These are phyloP conservation scores for Ceratobasidium sp. DNA, from an alignment of 1,284 basidiomycete species.

Conservation along the genomic window DNA sequence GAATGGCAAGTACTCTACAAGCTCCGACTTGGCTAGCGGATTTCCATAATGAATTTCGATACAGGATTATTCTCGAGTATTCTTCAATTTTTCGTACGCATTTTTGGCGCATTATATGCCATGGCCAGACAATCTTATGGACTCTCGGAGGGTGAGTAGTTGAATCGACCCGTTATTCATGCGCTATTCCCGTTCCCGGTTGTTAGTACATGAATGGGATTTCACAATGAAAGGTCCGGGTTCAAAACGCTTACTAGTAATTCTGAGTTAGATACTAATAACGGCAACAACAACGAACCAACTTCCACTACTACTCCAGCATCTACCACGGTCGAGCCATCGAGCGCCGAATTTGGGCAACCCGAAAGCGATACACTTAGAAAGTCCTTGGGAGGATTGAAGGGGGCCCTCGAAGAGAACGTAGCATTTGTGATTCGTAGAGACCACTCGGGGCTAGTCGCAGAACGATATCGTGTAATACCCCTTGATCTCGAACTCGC, in stretches of 20 bases:
- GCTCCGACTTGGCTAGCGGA: not conserved
- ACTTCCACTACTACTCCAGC: not conserved
- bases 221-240: too few species aligned
- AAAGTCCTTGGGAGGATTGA: not conserved
- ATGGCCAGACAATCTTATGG: not conserved
- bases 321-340: not conserved
- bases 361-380: not conserved
- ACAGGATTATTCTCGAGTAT: not conserved
- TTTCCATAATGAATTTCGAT: not conserved
- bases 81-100: not conserved
- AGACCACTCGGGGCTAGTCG: not conserved
- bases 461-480: not conserved
- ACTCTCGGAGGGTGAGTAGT: not conserved
- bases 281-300: not conserved
- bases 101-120: not conserved
- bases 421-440: not conserved
- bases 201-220: too few species aligned
- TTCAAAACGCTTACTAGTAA: not conserved
- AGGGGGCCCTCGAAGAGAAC: not conserved
- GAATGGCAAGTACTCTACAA: not conserved
- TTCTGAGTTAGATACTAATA: not conserved
- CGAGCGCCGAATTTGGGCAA: not conserved
- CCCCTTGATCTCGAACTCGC: not conserved
- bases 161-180: not conserved
- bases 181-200: too few species aligned